Evolutionary conservation across 2,329 filamentous ascomycete genomes (phyloP).

Genomic region (Pseudonectria buxi): DNA sequence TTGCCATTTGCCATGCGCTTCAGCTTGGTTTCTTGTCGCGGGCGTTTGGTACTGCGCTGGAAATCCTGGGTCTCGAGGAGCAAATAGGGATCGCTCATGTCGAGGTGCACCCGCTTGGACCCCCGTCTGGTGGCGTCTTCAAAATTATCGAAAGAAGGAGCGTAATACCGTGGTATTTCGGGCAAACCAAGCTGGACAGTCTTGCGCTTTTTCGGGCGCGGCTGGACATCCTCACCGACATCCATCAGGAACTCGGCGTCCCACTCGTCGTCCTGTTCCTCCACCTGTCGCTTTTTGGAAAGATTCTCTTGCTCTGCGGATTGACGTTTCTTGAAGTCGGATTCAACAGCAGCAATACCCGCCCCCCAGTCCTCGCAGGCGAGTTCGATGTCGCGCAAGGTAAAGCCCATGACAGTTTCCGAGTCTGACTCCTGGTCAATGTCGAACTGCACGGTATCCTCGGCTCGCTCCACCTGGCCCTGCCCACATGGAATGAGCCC

Average conservation of each 20-base stretch:
- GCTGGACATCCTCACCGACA: conserved; percentile 36
- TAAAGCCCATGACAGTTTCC: conserved; percentile 67
- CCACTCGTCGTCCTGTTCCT: conserved; percentile 54
- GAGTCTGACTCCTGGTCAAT: conserved; percentile 47
- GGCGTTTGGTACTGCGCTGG: conserved; percentile 55
- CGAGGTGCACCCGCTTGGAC: conserved; percentile 72
- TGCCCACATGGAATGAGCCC: conserved; percentile 40
- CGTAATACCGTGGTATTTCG: conserved; percentile 50
- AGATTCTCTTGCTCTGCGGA: conserved; percentile 25
- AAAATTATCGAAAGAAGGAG: conserved; percentile 75
- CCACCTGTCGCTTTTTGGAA: conserved; percentile 25
- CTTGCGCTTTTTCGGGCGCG: conserved; percentile 62
- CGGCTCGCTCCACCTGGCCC: conserved; percentile 30
- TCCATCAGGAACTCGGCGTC: conserved; percentile 52
- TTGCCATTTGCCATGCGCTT: conserved; percentile 63
- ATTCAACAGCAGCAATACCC: conserved; percentile 45
- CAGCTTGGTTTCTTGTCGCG: conserved; percentile 47
- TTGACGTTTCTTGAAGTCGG: conserved; percentile 27
- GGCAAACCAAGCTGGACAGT: conserved; percentile 53
- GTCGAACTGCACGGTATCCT: conserved; percentile 35
- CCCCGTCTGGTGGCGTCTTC: conserved; percentile 64
- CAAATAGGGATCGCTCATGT: conserved; percentile 82
- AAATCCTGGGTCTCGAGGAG: conserved; percentile 72
- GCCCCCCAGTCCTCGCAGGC: conserved; percentile 82
- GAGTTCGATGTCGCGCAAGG: conserved; percentile 73